Conservation (phyloP, 495 filamentous ascomycete species). For the Xylaria telfairii region DNA sequence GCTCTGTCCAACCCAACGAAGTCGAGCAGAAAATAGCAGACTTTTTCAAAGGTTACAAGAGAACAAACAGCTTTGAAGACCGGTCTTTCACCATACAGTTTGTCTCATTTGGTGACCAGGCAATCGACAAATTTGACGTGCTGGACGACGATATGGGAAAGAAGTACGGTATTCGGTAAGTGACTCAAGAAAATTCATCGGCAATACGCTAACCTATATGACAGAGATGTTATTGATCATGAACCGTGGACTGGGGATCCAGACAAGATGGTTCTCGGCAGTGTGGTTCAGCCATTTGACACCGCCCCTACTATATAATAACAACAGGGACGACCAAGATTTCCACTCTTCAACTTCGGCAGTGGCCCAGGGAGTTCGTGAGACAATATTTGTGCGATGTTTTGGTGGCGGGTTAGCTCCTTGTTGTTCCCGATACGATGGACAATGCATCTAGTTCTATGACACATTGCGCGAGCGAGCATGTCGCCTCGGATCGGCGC, state of each 20-base stretch:
- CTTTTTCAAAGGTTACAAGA: neutral
- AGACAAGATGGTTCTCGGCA: slow-evolving; percentile 47
- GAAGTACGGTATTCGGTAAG: neutral
- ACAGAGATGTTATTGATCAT: slow-evolving; percentile 46
- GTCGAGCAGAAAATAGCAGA: neutral
- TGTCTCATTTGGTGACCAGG: neutral
- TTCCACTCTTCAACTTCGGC: neutral
- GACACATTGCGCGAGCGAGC: too few species aligned
- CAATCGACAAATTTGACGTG: neutral
- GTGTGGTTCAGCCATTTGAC: neutral
- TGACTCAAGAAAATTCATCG: neutral
- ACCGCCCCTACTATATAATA: neutral
- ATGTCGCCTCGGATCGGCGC: too few species aligned
- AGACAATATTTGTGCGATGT: neutral
- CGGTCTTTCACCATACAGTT: neutral
- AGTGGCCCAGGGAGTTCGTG: neutral
- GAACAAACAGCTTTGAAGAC: neutral
- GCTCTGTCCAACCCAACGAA: neutral
- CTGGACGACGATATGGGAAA: neutral
- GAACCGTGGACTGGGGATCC: slow-evolving; percentile 36
- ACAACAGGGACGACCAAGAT: neutral
- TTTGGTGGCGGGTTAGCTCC: neutral
- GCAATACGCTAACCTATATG: neutral
- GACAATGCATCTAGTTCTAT: too few species aligned
- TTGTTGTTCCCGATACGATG: neutral